These are phyloP conservation scores for Fusarium hostae DNA, from an alignment of 2,329 filamentous ascomycete genomes.

Conservation along the genomic window DNA sequence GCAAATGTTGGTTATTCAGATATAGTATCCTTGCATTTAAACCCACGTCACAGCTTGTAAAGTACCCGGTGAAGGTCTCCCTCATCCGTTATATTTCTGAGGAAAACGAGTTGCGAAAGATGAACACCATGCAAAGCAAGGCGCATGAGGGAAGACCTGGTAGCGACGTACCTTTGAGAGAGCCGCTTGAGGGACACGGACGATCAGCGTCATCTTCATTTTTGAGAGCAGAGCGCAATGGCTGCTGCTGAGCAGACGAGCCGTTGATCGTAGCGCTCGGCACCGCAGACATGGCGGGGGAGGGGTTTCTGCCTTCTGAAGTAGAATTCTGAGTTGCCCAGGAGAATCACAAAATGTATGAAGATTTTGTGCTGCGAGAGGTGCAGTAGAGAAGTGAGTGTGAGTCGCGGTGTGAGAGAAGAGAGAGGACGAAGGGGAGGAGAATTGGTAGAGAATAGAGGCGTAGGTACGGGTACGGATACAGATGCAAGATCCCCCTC, in stretches of 20 bases:
- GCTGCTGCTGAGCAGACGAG: slow-evolving; percentile 29
- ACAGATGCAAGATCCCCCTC: slow-evolving; percentile 42
- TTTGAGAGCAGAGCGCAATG: slow-evolving; percentile 58
- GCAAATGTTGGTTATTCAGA: not conserved
- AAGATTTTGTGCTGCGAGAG: not conserved
- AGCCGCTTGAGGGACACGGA: slow-evolving; percentile 50
- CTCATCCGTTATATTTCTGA: slow-evolving; percentile 7
- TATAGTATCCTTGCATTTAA: not conserved
- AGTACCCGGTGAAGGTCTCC: not conserved
- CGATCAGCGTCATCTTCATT: slow-evolving; percentile 55
- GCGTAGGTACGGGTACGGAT: slow-evolving; percentile 14
- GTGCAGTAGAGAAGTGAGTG: not conserved
- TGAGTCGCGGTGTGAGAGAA: slow-evolving; percentile 21
- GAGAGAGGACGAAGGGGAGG: not conserved
- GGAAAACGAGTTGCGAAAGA: not conserved
- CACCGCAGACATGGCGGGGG: slow-evolving; percentile 44
- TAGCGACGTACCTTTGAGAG: slow-evolving; percentile 57
- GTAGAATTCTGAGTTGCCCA: not conserved
- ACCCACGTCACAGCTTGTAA: not conserved
- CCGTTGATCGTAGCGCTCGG: slow-evolving; percentile 40
- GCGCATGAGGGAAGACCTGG: not conserved
- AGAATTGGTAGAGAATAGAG: slow-evolving; percentile 33
- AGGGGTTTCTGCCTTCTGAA: not conserved
- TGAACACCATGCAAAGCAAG: not conserved
- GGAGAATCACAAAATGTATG: not conserved